Evolutionary conservation across 2,329 filamentous ascomycete genomes (phyloP).

Genomic region (Emydomyces testavorans): DNA sequence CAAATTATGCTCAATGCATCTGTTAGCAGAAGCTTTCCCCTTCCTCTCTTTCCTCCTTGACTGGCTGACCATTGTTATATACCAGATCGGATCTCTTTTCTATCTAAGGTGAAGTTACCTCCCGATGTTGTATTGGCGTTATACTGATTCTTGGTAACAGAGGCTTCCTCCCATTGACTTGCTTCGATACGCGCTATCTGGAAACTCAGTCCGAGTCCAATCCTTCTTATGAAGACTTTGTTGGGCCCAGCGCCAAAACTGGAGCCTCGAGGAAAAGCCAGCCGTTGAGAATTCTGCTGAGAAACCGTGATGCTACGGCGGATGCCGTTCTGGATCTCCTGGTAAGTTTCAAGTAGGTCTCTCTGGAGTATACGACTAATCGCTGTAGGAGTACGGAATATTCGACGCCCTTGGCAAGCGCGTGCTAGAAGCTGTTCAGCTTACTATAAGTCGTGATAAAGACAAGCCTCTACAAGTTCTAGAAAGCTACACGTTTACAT

Average conservation of each 20-base stretch:
- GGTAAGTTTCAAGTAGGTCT: constrained; percentile 24
- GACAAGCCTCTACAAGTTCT: constrained; percentile 31
- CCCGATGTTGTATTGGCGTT: neutral
- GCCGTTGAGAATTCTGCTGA: constrained; percentile 32
- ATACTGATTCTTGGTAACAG: constrained; percentile 19
- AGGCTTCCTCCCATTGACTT: constrained; percentile 28
- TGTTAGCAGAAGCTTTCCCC: constrained; percentile 22
- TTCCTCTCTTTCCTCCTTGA: constrained; percentile 2
- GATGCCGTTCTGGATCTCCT: constrained; percentile 39
- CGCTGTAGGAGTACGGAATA: constrained; percentile 37
- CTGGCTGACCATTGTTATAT: constrained; percentile 9
- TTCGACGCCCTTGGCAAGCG: constrained; percentile 37
- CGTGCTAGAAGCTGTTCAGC: constrained; percentile 36
- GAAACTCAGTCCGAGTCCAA: constrained; percentile 21
- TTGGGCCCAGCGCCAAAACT: constrained; percentile 17
- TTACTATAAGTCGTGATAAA: constrained; percentile 36
- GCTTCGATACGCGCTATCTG: constrained; percentile 27
- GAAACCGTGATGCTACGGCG: constrained; percentile 31
- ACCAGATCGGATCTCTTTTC: constrained; percentile 27
- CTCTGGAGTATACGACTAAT: neutral
- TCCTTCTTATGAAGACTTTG: constrained; percentile 23
- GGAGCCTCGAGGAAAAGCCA: constrained; percentile 20
- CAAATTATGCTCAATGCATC: constrained; percentile 40
- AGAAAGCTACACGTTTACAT: constrained; percentile 41
- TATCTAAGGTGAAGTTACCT: constrained; percentile 25